Conservation (phyloP, 176 grass and related monocot species). For the Zoysia pacifica region DNA sequence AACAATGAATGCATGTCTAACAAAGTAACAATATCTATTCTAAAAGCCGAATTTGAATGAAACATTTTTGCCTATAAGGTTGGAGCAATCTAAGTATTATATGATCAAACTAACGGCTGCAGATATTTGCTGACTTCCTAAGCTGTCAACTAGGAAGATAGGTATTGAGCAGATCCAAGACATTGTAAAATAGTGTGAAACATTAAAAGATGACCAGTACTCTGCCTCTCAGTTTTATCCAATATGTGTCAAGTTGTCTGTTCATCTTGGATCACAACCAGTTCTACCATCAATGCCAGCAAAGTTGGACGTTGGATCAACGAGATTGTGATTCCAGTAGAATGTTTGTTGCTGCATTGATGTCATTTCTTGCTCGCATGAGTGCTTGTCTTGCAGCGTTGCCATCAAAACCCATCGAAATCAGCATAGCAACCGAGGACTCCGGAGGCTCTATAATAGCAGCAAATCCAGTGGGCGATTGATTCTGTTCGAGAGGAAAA, state of each 20-base stretch:
- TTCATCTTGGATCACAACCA: conserved; percentile 30
- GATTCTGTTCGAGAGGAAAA: conserved; percentile 46
- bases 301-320: conserved; percentile 36
- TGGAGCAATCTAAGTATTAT: conserved; percentile 44
- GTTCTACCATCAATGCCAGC: neutral
- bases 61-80: conserved; percentile 31
- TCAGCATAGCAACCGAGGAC: conserved; percentile 75
- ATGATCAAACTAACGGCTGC: conserved; percentile 35
- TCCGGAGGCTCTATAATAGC: conserved; percentile 71
- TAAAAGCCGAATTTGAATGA: conserved; percentile 32
- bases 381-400: conserved; percentile 84
- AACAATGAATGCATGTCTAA: conserved; percentile 25
- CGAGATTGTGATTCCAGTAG: conserved; percentile 79
- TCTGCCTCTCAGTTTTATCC: neutral
- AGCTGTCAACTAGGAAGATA: conserved; percentile 2
- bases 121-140: conserved; percentile 34
- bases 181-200: neutral
- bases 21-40: neutral
- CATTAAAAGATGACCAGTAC: neutral
- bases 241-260: neutral
- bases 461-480: conserved; percentile 39
- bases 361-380: conserved; percentile 77
- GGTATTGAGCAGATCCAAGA: conserved; percentile 11
- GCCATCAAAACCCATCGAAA: conserved; percentile 92
- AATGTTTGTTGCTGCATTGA: conserved; percentile 90